These are phyloP conservation scores for Begonia fuchsioides DNA, from an alignment of 306 rosid species.

Conservation along the genomic window DNA sequence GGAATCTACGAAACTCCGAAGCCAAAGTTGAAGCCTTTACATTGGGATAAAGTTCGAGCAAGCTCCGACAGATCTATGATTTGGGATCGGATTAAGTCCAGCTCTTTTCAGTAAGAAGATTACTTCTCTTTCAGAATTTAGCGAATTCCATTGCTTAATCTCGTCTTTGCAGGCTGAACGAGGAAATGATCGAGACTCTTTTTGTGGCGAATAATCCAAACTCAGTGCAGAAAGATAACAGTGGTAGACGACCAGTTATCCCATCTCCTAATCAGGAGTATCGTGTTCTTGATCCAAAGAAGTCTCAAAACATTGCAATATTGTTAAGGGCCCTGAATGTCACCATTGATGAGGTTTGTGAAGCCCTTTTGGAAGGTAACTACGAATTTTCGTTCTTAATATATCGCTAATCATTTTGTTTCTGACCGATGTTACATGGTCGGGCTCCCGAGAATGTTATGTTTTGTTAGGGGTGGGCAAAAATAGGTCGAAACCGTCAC, in stretches of 20 bases:
- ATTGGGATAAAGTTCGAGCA: constrained; percentile 81
- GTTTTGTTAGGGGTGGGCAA: too few relatives aligned
- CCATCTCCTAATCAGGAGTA: constrained; percentile 34
- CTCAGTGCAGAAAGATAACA: constrained; percentile 31
- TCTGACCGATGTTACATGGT: too few relatives aligned
- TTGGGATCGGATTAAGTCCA: constrained; percentile 82
- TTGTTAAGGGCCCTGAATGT: constrained; percentile 76
- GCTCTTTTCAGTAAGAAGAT: constrained; percentile 67
- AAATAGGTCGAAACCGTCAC: too few relatives aligned
- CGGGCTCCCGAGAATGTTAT: too few relatives aligned
- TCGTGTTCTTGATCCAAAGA: constrained; percentile 82
- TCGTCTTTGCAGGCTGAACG: constrained; percentile 56
- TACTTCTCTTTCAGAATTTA: not conserved
- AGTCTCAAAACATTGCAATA: constrained; percentile 89
- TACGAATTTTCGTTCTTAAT: too few relatives aligned
- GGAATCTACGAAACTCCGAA: constrained; percentile 22
- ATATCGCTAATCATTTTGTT: not conserved
- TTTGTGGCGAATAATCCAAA: constrained; percentile 50
- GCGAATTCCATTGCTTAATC: not conserved
- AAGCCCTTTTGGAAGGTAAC: constrained; percentile 75
- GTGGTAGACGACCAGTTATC: constrained; percentile 24
- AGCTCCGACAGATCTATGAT: constrained; percentile 76
- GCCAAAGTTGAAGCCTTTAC: constrained; percentile 83
- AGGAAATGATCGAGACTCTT: constrained; percentile 85
- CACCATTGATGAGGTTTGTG: constrained; percentile 88